Evolutionary conservation across 192 early-diverging fungal genomes (phyloP), one percentile per base, ranked within the genome.

Genomic region (Haplosporangium gracile): DNA sequence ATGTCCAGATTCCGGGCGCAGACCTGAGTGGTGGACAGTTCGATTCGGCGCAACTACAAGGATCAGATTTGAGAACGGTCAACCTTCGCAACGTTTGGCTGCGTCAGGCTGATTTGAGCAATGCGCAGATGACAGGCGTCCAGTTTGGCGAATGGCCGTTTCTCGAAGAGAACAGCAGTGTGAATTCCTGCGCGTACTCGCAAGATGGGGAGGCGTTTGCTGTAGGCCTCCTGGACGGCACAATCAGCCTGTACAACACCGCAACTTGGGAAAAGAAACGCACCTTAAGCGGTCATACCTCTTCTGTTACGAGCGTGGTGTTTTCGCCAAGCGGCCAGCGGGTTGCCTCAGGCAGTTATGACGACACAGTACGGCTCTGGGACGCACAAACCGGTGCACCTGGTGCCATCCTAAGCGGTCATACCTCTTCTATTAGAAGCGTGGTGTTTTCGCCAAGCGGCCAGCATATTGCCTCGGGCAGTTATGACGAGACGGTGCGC

Each of bases 11-110:
- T 49, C 72, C 78, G 65, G 78, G 78, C 7, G 78, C 78, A 22
- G 78, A 80, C 26, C 55, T 80, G 1, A 73, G 55, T 26, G 6
- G 22, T 47, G 78, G 78, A 24, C 34, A 40, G n/a, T 80, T 80
- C 60, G 78, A 80, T 45, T 74, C 70, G 8, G 71, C 72, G 2
- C 78, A 80, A 26, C 43, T 80, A 40, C 55, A 80, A 74, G 71
- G 72, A 68, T 57, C 60, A 11, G 78, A 77, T 77, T 49, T 77
- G 15, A 65, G 65, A 18, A 36, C 45, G 2, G 38, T 40, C 26
- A 68, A 26, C 32, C 75, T 76, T 15, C 75, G 75, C 55, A 63
- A 76, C 45, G 6, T 76, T 15, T 76, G 63, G 57, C 22, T 68
- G n/a, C 38, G 75, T 76, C 74, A 57, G 34, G 77, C 77, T 13